Evolutionary conservation across 306 rosid species (phyloP), one percentile per base, ranked within the genome.

Genomic region (Acacia crassicarpa): DNA sequence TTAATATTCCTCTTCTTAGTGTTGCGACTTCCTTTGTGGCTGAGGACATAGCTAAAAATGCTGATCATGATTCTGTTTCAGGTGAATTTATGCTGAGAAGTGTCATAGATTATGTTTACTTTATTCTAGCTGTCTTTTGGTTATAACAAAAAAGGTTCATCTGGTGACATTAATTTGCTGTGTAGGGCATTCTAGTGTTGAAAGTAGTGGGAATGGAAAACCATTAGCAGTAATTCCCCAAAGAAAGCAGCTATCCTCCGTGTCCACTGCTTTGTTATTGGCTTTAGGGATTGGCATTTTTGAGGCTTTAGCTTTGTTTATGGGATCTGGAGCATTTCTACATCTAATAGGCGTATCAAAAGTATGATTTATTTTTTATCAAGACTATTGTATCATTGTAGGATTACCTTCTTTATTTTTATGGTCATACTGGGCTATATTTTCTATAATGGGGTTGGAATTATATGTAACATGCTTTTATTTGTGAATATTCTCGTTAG

Each of bases 11-110:
- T 48, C 94, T 95, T 67, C 93, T 95, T 35, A 91, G 99, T 80
- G 91, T 95, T 70, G 91, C 99, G 44, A 93, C 99, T 67, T 93
- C 99, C 73, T 95, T 95, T 78, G 99, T 95, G 76, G 99, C 98
- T 45, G 94, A 95, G 81, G 99, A 95, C 86, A 82, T 95, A 71
- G 89, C 97, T 35, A 93, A 91, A 78, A 33, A 75, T 82, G 86
- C 87, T 71, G 59, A 49, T 62, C 71, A 81, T 58, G 76, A 68
- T 49, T 84, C 95, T 84, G 41, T 79, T 86, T 87, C 94, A 90
- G 99, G 99, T 93, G 63, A 70, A 67, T 72, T 81, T 58, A 13
- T 72, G 14, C 41, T 44, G 76, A 30, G 23, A 41, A 25, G 44
- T 58, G 59, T 27, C 11, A 45, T 61, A 53, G 32, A 43, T n/a